These are phyloP conservation scores for Syzygium syzygioides DNA, from an alignment of 441 rosid genomes.

Conservation along the genomic window DNA sequence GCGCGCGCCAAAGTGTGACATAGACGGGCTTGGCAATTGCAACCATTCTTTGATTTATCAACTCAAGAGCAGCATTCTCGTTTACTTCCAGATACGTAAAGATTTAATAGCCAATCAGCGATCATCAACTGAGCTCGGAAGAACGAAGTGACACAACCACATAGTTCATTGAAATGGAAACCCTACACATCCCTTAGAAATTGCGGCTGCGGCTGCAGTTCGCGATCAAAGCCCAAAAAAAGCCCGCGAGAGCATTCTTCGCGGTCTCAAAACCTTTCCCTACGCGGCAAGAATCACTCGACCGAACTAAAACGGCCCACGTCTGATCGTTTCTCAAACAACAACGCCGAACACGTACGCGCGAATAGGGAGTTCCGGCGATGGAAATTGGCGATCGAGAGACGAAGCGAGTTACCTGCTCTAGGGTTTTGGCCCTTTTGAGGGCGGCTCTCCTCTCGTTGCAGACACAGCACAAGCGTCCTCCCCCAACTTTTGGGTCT, in stretches of 20 bases:
- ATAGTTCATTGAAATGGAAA: not conserved
- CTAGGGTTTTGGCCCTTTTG: slow-evolving; percentile 85
- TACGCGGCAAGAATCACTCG: not conserved
- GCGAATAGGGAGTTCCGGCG: not conserved
- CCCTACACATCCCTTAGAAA: not conserved
- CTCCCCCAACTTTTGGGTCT: slow-evolving; percentile 27
- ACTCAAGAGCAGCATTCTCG: not conserved
- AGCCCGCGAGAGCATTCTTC: not conserved
- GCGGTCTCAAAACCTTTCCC: not conserved
- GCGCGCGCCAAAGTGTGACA: not conserved
- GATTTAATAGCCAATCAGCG: not conserved
- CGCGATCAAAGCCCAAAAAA: not conserved
- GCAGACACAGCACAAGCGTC: slow-evolving; percentile 60
- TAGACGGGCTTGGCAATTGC: not conserved
- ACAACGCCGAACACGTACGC: not conserved
- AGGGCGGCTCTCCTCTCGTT: slow-evolving; percentile 59
- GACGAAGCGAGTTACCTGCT: slow-evolving; percentile 41
- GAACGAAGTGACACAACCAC: not conserved
- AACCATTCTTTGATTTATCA: not conserved
- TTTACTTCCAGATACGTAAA: not conserved
- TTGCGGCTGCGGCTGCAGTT: not conserved
- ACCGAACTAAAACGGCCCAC: not conserved
- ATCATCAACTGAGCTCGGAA: not conserved
- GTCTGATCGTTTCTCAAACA: not conserved
- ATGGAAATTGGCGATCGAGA: not conserved